Evolutionary conservation across 2,329 filamentous ascomycete species (phyloP).

Genomic region (Fusarium duplospermum): DNA sequence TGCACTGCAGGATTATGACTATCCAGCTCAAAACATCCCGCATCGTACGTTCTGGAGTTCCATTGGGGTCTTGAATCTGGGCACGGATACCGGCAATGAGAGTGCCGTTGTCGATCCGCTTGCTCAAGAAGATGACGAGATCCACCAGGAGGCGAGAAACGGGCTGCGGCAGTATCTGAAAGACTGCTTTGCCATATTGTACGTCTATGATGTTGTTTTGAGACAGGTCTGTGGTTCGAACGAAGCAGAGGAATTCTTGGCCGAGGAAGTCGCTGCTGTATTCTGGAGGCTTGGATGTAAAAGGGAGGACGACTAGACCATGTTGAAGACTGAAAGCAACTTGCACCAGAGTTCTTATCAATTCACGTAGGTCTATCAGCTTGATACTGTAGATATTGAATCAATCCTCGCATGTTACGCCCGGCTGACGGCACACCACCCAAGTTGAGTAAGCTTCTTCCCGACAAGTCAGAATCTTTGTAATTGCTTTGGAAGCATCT

Average conservation of each 20-base stretch:
- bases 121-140: neutral
- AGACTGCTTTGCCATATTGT: constrained; percentile 12
- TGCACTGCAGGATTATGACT: constrained; percentile 9
- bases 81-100: neutral
- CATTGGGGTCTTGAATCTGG: neutral
- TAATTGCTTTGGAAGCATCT: constrained; percentile 1
- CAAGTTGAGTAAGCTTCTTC: neutral
- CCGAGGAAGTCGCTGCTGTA: neutral
- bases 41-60: constrained; percentile 14
- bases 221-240: neutral
- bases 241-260: neutral
- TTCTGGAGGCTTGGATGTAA: neutral
- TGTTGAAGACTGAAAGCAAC: neutral
- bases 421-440: neutral
- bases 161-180: neutral
- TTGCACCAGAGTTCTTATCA: neutral
- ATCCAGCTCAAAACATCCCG: constrained; percentile 6
- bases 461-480: neutral
- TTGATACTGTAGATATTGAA: neutral
- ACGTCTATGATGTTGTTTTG: constrained; percentile 4
- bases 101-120: neutral
- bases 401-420: neutral
- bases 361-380: neutral
- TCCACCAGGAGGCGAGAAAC: neutral
- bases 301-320: neutral